Percentiles rank a stretch among this genome's conserved stretches.
Evolutionary conservation across 2,329 filamentous ascomycete genomes (phyloP).

Genomic region (Beauveria varroae): DNA sequence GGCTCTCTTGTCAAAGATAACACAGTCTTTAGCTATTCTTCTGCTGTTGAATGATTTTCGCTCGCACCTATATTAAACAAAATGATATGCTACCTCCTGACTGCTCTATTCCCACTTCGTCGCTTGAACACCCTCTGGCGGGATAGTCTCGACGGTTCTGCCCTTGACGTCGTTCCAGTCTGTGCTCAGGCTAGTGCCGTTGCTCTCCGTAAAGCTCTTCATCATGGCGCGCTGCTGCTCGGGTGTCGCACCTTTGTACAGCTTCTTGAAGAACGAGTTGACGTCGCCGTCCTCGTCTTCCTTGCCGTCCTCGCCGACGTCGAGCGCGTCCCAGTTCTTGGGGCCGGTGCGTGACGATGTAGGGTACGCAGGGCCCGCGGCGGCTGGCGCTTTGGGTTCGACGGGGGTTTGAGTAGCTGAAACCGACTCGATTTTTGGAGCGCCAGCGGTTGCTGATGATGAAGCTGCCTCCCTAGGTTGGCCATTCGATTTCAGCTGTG

Average conservation of each 20-base stretch:
- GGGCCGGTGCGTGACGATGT: slow-evolving; percentile 76
- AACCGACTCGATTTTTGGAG: slow-evolving; percentile 1
- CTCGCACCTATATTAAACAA: not conserved
- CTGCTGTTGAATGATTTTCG: not conserved
- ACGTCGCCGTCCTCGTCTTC: slow-evolving; percentile 56
- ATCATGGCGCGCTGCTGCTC: slow-evolving; percentile 92
- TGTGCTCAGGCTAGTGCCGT: slow-evolving; percentile 85
- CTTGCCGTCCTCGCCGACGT: slow-evolving; percentile 32
- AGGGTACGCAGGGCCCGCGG: slow-evolving; percentile 57
- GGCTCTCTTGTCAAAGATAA: too few relatives aligned
- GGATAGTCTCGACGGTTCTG: slow-evolving; percentile 61
- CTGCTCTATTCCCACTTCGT: slow-evolving; percentile 52
- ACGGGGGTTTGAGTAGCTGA: not conserved
- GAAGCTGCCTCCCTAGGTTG: slow-evolving; percentile 8
- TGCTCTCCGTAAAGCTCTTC: slow-evolving; percentile 93
- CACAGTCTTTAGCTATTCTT: not conserved
- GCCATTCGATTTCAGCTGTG: slow-evolving; percentile 20
- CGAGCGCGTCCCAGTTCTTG: slow-evolving; percentile 88
- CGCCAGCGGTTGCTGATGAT: not conserved
- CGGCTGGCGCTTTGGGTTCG: not conserved
- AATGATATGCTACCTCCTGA: not conserved
- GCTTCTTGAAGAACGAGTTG: slow-evolving; percentile 80
- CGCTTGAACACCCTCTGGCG: slow-evolving; percentile 70
- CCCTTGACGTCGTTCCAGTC: slow-evolving; percentile 79
- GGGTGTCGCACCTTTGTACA: slow-evolving; percentile 68